phyloP scores from a whole-genome alignment of 1,139 yeast genomes.

The Kodamaea anthophila region DNA sequence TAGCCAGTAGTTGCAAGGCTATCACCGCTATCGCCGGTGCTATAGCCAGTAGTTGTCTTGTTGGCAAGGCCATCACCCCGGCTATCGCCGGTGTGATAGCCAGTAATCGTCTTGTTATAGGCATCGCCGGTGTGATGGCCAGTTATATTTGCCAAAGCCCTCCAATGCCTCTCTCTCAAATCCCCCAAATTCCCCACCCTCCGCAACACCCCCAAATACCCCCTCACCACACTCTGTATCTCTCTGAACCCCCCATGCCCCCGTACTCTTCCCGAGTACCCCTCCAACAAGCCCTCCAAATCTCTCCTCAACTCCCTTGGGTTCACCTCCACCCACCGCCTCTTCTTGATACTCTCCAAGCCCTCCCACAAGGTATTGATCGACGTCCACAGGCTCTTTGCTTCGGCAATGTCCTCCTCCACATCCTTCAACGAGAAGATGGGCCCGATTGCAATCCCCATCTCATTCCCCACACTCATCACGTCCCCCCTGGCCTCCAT shows the following conservation, averaged over 20 bases:
- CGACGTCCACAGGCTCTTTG: conserved; percentile 61
- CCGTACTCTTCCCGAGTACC: conserved; percentile 54
- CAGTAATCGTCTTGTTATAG: no score
- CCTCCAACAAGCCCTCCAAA: conserved; percentile 46
- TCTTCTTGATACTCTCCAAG: conserved; percentile 36
- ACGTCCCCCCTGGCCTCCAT: conserved; percentile 21
- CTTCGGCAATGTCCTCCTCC: conserved; percentile 49
- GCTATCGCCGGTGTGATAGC: no score
- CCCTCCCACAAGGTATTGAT: conserved; percentile 52
- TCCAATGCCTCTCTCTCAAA: conserved; percentile 69
- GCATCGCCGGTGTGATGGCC: background rate
- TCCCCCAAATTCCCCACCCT: conserved; percentile 38
- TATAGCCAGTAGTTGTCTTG: background rate
- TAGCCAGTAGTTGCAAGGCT: no score
- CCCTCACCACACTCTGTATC: conserved; percentile 43
- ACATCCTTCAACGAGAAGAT: conserved; percentile 25
- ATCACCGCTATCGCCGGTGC: no score
- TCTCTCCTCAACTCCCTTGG: conserved; percentile 42
- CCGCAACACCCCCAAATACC: conserved; percentile 32
- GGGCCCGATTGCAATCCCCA: conserved; percentile 33
- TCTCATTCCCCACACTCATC: conserved; percentile 32
- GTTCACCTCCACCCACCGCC: conserved; percentile 48
- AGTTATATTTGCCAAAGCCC: conserved; percentile 30
- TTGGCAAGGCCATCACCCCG: background rate
- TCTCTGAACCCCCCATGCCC: conserved; percentile 68